phyloP scores from a whole-genome alignment of 2,329 filamentous ascomycete genomes.

The Paracorniculantispora psalliotae region DNA sequence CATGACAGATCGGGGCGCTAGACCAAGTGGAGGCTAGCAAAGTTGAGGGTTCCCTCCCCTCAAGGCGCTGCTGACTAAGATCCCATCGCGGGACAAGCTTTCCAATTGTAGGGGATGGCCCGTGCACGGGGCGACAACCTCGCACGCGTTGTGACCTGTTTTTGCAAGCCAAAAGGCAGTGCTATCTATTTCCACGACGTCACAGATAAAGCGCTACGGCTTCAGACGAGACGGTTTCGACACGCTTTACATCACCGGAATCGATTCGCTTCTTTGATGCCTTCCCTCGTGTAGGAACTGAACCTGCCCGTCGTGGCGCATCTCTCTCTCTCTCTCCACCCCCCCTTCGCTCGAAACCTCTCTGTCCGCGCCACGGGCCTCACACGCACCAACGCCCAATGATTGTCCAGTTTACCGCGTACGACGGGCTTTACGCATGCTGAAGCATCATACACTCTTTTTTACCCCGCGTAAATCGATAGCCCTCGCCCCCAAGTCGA shows the following conservation, averaged over 20 bases:
- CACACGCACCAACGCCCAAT: slow-evolving; percentile 1
- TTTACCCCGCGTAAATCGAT: neutral
- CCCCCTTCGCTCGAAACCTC: slow-evolving; percentile 4
- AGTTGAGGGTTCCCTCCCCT: neutral
- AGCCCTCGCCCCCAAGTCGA: neutral
- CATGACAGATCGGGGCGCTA: slow-evolving; percentile 9
- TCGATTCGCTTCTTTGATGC: neutral
- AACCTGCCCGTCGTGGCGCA: slow-evolving; percentile 2
- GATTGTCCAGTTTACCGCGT: neutral
- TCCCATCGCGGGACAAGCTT: neutral
- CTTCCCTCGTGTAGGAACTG: slow-evolving; percentile 1
- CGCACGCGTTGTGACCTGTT: slow-evolving; percentile 13
- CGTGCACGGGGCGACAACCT: slow-evolving; percentile 6
- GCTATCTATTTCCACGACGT: too few species aligned
- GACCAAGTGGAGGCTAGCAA: neutral
- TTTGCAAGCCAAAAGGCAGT: neutral
- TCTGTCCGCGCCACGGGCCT: neutral
- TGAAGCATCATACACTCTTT: neutral
- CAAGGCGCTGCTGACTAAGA: slow-evolving; percentile 3
- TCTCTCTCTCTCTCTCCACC: neutral
- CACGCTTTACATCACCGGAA: neutral
- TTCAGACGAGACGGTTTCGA: neutral
- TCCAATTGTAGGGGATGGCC: neutral
- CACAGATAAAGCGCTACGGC: neutral
- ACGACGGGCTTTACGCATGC: neutral